Base-by-base conservation (phyloP, 257 asterid species). In the Capsicum pubescens region DNA sequence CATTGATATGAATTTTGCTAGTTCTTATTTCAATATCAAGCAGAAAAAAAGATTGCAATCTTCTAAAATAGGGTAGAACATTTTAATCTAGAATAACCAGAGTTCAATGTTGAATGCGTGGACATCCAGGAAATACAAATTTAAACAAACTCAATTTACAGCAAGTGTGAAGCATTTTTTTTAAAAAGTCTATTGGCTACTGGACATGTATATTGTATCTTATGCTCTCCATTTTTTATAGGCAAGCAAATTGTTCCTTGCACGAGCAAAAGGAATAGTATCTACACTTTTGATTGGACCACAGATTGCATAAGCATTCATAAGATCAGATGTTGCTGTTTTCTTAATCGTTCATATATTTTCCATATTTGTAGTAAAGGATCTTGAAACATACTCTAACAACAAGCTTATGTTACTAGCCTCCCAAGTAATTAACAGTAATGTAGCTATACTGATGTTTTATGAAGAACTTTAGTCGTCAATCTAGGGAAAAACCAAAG, bases 1-100 rank as follows among this genome's bases (percentile, higher is more conserved):
- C 72, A 26, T 32, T 32, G n/a, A 66, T 66, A 66, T 63, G 70
- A 63, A 4, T 77, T 76, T 54, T 26, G 14, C 54, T 76, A 52
- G 81, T 56, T 74, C 48, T 52, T 48, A 52, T 76, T 52, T 76
- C 48, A 52, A 48, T 76, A 46, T 74, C 81, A 76, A 26, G 14
- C 64, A 14, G 46, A 26, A 26, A 54, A 21, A 13, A 52, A 15
- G 64, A 12, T 14, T 26, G 32, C 32, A 26, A 26, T 26, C 32
- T 26, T 26, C 32, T 26, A 26, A 26, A 26, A 26, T 26, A 26
- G 32, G 32, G 32, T 26, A 26, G 32, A 26, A 26, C 32, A 26
- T 26, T 26, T 26, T 26, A 26, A 26, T 26, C 32, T 26, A 0
- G 32, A 26, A 26, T 26, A 26, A 26, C 32, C 32, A 26, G 32